Percentiles rank a stretch among this genome's conserved stretches.
phyloP scores from a whole-genome alignment of 495 filamentous ascomycete species.

The Penicillium odoratum region DNA sequence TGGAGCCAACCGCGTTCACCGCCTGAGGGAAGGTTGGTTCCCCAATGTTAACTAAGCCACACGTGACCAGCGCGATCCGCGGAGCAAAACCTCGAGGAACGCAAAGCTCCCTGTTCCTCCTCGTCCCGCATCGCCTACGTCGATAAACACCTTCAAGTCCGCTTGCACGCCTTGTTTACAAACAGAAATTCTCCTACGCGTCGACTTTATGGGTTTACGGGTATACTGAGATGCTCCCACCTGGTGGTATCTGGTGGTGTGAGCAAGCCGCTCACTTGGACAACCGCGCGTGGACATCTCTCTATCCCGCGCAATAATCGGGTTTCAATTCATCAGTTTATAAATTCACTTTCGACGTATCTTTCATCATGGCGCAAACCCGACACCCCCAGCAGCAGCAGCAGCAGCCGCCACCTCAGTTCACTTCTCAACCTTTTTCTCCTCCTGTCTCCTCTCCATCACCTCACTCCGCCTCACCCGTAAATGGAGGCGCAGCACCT shows the following conservation, averaged over 20 bases:
- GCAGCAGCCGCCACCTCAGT: constrained; percentile 38
- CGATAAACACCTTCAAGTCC: constrained; percentile 7
- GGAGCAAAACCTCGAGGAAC: constrained; percentile 27
- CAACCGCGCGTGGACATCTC: constrained; percentile 39
- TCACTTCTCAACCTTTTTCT: constrained; percentile 52
- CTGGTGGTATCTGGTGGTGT: constrained; percentile 42
- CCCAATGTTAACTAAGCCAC: background rate
- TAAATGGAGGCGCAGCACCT: constrained; percentile 41
- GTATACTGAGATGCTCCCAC: constrained; percentile 47
- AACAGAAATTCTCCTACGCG: constrained; percentile 1
- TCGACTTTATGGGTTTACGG: constrained; percentile 25
- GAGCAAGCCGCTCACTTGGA: constrained; percentile 45
- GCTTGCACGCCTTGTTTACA: constrained; percentile 15
- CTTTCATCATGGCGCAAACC: constrained; percentile 64
- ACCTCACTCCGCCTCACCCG: constrained; percentile 41
- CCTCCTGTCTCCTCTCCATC: constrained; percentile 55
- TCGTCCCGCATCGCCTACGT: background rate
- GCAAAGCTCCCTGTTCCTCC: constrained; percentile 23
- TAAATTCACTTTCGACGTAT: constrained; percentile 5
- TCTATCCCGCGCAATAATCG: constrained; percentile 22
- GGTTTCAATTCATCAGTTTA: constrained; percentile 1
- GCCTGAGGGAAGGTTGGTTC: background rate
- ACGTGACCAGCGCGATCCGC: constrained; percentile 29
- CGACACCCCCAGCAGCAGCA: constrained; percentile 38
- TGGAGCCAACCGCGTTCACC: background rate